Evolutionary conservation across 2,329 filamentous ascomycete species (phyloP), one percentile per base, ranked within the genome.

Genomic region (Alternaria ethzedia): DNA sequence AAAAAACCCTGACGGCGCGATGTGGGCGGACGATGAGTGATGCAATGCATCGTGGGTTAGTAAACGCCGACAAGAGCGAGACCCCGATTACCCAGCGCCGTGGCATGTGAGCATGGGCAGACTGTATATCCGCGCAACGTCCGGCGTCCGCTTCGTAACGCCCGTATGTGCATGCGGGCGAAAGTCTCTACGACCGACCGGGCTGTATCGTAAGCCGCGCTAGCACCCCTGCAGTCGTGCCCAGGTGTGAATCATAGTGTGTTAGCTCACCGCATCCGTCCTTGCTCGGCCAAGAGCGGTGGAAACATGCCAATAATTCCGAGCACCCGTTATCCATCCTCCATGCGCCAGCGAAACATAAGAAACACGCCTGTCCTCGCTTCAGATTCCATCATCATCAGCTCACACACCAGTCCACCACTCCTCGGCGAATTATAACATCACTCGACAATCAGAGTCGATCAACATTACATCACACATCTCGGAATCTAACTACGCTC

Each of bases 331-430:
- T 70, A 65, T 65, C 66, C 64, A 69, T 69, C 65, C 70, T 68
- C 63, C 64, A 64, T 69, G 55, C 70, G 66, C 66, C 65, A 67
- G 67, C 60, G 65, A 64, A 69, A 76, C 75, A 77, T 77, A 76
- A 78, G 73, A 76, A 70, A 73, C 69, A 70, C 68, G 65, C 59
- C 26, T 64, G 65, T 73, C 69, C 71, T 54, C 72, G 64, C 65
- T 59, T 45, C 44, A 43, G 23, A 51, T 25, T 50, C 49, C 51
- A 66, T 62, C 61, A 64, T 47, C 57, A 49, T 21, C 66, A 67
- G 57, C 61, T 65, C 61, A 57, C 50, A 64, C 26, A 60, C 41
- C 54, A 58, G 36, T 57, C 59, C 46, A 57, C 57, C 59, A 52
- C 65, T 64, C 15, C 50, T 23, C 30, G 28, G 50, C 62, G 50